Percentiles rank a stretch among this genome's conserved stretches.
phyloP scores from a whole-genome alignment of 2,329 filamentous ascomycete species.

The Pezicula carpinea region DNA sequence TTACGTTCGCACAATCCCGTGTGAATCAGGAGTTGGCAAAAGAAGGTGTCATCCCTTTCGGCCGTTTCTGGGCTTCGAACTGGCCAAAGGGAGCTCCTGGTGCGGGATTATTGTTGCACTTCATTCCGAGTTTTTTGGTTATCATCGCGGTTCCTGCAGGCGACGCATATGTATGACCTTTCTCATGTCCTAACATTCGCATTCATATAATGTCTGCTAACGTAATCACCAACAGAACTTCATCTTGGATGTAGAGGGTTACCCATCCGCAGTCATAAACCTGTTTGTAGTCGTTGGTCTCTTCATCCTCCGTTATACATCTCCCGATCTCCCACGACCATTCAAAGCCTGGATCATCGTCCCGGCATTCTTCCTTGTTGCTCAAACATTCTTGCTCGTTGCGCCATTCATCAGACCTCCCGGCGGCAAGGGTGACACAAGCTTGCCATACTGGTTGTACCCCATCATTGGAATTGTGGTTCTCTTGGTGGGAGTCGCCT shows the following conservation, averaged over 20 bases:
- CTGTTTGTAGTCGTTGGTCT: slow-evolving; percentile 29
- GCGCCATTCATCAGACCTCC: slow-evolving; percentile 37
- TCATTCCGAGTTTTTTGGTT: slow-evolving; percentile 54
- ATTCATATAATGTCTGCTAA: too few relatives aligned
- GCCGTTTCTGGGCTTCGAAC: slow-evolving; percentile 27
- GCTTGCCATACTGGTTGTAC: slow-evolving; percentile 39
- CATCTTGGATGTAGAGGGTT: slow-evolving; percentile 32
- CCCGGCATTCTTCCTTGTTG: slow-evolving; percentile 32
- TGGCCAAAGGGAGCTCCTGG: slow-evolving; percentile 14
- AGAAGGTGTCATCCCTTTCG: slow-evolving; percentile 41
- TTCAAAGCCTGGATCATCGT: slow-evolving; percentile 33
- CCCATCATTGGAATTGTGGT: slow-evolving; percentile 38
- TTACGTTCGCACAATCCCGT: slow-evolving; percentile 41
- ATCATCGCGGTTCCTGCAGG: slow-evolving; percentile 44
- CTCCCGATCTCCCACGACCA: slow-evolving; percentile 29
- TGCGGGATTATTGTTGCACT: slow-evolving; percentile 46
- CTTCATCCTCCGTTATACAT: slow-evolving; percentile 23
- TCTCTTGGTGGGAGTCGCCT: slow-evolving; percentile 31
- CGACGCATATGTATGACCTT: slow-evolving; percentile 17
- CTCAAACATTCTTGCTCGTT: slow-evolving; percentile 36
- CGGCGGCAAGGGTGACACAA: slow-evolving; percentile 35
- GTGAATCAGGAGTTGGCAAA: slow-evolving; percentile 42
- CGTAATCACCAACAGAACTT: slow-evolving; percentile 25
- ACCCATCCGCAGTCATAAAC: slow-evolving; percentile 29
- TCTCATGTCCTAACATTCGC: too few relatives aligned